Base-by-base conservation (phyloP, 768 basidiomycete genomes). In the Tylopilus vinaceipallidus region DNA sequence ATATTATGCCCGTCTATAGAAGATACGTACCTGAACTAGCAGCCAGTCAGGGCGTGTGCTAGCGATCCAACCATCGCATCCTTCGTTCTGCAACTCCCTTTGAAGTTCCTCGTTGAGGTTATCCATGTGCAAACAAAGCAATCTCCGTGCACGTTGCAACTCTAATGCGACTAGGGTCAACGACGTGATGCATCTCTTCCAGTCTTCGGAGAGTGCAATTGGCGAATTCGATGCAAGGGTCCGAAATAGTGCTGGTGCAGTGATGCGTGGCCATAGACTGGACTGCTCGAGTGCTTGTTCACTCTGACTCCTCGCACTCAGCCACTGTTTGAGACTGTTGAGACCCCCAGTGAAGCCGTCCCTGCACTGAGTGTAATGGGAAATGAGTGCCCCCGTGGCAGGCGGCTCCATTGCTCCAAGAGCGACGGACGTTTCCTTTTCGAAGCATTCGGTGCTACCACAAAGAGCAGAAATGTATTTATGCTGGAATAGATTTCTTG, bases 261-360 rank as follows among this genome's bases (percentile, higher is more conserved):
- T 70, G 14, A 72, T 43, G 7, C 67, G 63, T 12, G 75, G 76
- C 74, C 75, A 76, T 49, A 67, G 60, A 16, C 69, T 65, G 0
- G 65, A 52, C 11, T 42, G 23, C 14, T 35, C 20, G 2, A 68
- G 29, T 3, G 58, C 54, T 4, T 26, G 35, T 42, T 65, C 64
- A 6, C 38, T 16, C 8, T n/a, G 13, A 29, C 44, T 55, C 23
- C 14, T 27, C 7, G 61, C 55, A 55, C 9, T 58, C 51, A 55
- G 52, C 34, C 14, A 12, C 3, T 45, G 11, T 22, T 30, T 26
- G 39, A 67, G n/a, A 26, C 13, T 2, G 4, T 22, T 14, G 2
- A 59, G 38, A 26, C 0, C 32, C 37, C 11, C 30, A 19, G 32
- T 54, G 57, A 24, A 10, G 20, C n/a, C n/a, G 11, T 16, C 10